Base-by-base conservation (phyloP, 1,284 basidiomycete species). In the Ustilago xerochloae region DNA sequence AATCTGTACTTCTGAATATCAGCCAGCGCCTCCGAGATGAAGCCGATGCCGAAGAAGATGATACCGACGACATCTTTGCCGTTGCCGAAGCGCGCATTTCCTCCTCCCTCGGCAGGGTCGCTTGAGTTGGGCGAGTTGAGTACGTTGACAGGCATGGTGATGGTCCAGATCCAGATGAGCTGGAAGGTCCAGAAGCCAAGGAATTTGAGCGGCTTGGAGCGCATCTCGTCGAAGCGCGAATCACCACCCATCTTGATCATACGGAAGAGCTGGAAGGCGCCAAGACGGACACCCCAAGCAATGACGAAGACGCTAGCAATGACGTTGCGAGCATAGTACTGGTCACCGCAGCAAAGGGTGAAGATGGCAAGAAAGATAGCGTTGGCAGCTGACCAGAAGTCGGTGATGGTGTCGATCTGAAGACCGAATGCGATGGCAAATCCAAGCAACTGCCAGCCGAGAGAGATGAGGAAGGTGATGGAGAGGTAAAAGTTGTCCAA, bases 401-500 rank as follows among this genome's bases (percentile, higher is more conserved):
- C 80, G 63, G 81, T 82, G 61, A 80, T 80, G 63, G 57, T 81
- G 73, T 83, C 82, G 63, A 75, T 81, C 57, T 83, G 80, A 4
- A 83, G 72, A 1, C 59, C 52, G 43, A 75, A 83, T 4, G 77
- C 77, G 58, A 92, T 89, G 13, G 88, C 86, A 78, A 92, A 92
- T 6, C 91, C 91, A 0, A 87, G 69, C 1, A 89, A 85, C 80
- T 92, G 91, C 83, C 89, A 91, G 20, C 85, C 90, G 24, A 89
- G 82, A 0, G 90, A 91, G 61, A 92, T 87, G 36, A 92, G 86
- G 24, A 90, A 84, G 6, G 90, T 90, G 33, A 92, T 86, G n/a
- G 86, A 84, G 4, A 92, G 87, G 79, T 91, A 91, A 81, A 88
- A 90, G 45, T 85, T 84, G 84, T 91, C 90, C 18, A 92, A 87